Conservation (phyloP, 768 basidiomycete genomes). For the Strobilomyces dryophilus region DNA sequence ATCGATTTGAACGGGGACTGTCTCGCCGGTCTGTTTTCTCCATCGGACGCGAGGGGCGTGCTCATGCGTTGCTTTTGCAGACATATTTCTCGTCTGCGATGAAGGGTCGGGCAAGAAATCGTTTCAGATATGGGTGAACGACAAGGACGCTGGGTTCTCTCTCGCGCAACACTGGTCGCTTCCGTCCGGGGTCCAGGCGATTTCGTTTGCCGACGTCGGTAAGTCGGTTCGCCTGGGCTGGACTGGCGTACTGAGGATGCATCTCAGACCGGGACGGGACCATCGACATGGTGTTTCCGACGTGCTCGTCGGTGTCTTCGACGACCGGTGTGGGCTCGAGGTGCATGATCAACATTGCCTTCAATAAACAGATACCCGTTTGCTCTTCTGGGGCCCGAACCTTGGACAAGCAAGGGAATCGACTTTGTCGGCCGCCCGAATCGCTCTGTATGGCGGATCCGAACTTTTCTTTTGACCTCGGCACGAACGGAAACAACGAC, state of each 20-base stretch:
- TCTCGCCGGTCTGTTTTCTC: slow-evolving; percentile 59
- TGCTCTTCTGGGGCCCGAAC: slow-evolving; percentile 59
- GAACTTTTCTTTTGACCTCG: slow-evolving; percentile 73
- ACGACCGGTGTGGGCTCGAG: slow-evolving; percentile 67
- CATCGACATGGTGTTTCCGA: slow-evolving; percentile 90
- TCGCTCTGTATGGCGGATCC: slow-evolving; percentile 81
- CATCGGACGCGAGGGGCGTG: neutral
- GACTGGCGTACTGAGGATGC: slow-evolving; percentile 5
- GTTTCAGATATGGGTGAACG: slow-evolving; percentile 92
- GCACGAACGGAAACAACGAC: slow-evolving; percentile 43
- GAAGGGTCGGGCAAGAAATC: slow-evolving; percentile 52
- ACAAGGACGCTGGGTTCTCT: slow-evolving; percentile 70
- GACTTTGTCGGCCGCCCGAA: slow-evolving; percentile 69
- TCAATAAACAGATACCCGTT: slow-evolving; percentile 85
- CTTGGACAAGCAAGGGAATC: slow-evolving; percentile 43
- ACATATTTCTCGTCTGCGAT: slow-evolving; percentile 87
- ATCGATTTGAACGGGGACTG: slow-evolving; percentile 96
- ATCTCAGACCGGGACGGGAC: slow-evolving; percentile 87
- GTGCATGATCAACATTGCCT: slow-evolving; percentile 88
- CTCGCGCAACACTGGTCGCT: slow-evolving; percentile 64
- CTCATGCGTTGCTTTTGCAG: slow-evolving; percentile 35
- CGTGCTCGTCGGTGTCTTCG: slow-evolving; percentile 67
- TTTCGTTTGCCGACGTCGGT: slow-evolving; percentile 93
- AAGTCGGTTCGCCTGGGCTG: slow-evolving; percentile 11
- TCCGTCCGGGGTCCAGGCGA: slow-evolving; percentile 70